Evolutionary conservation across 352 stramenopile species (phyloP).

Genomic region (Globisporangium spinosum): DNA sequence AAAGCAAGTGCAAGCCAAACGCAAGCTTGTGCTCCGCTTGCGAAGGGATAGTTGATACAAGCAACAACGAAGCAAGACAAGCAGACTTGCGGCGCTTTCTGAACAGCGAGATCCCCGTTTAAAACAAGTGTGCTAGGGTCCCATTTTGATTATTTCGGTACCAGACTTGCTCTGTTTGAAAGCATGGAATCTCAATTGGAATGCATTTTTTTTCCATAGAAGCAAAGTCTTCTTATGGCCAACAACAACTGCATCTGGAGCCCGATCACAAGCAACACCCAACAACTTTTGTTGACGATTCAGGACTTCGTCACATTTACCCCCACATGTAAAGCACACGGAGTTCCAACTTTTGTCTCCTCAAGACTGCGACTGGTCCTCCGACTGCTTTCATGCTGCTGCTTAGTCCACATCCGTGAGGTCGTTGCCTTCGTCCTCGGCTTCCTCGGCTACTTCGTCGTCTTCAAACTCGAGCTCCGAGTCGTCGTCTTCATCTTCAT

Average conservation of each 20-base stretch:
- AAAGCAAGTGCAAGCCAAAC: neutral
- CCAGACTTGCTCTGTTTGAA: neutral
- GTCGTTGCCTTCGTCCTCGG: neutral
- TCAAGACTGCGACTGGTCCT: neutral
- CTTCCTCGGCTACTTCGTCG: slow-evolving; percentile 13
- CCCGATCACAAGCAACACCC: neutral
- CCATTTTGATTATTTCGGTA: slow-evolving; percentile 6
- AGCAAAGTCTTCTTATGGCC: neutral
- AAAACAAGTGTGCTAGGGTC: neutral
- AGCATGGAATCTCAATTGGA: neutral
- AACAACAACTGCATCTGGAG: neutral
- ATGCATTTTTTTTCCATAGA: neutral
- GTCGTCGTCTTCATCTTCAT: slow-evolving; percentile 6
- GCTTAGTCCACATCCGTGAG: neutral
- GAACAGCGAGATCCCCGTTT: neutral
- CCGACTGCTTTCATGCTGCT: neutral
- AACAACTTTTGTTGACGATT: neutral
- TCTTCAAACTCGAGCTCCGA: slow-evolving; percentile 13
- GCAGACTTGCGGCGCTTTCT: neutral
- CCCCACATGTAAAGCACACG: neutral
- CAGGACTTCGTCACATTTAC: neutral
- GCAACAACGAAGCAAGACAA: neutral
- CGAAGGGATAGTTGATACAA: neutral
- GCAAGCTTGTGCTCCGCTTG: neutral
- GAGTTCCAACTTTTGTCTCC: neutral